Conservation (phyloP, 2,329 filamentous ascomycete genomes). For the Curvularia lunata region DNA sequence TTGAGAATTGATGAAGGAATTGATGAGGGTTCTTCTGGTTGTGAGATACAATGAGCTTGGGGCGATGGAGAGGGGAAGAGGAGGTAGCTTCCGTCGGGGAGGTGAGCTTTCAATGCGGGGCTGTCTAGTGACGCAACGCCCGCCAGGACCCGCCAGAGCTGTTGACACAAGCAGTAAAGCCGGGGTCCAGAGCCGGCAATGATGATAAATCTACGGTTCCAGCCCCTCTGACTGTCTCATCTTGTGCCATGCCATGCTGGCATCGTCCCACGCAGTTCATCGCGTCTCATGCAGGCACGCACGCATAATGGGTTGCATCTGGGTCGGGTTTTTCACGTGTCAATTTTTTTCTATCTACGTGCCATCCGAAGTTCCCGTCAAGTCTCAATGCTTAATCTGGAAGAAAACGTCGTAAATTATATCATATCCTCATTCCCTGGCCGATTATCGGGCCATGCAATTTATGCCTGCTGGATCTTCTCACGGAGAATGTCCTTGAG, state of each 20-base stretch:
- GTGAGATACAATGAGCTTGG: slow-evolving; percentile 2
- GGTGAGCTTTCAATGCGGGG: slow-evolving; percentile 44
- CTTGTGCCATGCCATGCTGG: not conserved
- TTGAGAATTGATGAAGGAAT: slow-evolving; percentile 19
- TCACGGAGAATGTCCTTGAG: slow-evolving; percentile 89
- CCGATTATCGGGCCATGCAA: slow-evolving; percentile 33
- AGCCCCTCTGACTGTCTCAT: slow-evolving; percentile 15
- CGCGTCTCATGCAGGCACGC: slow-evolving; percentile 6
- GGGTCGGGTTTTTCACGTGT: slow-evolving; percentile 29
- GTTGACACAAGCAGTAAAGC: slow-evolving; percentile 14
- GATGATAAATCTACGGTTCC: slow-evolving; percentile 39
- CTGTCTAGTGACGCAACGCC: slow-evolving; percentile 42
- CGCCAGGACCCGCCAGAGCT: slow-evolving; percentile 27
- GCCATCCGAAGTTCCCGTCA: slow-evolving; percentile 7
- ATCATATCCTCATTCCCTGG: slow-evolving; percentile 32
- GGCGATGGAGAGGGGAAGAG: slow-evolving; percentile 9
- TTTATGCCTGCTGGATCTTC: slow-evolving; percentile 68
- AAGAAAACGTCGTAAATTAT: slow-evolving; percentile 20
- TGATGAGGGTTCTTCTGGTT: slow-evolving; percentile 15
- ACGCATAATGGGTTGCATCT: slow-evolving; percentile 2
- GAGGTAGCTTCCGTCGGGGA: slow-evolving; percentile 6
- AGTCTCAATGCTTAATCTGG: slow-evolving; percentile 11
- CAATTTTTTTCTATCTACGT: slow-evolving; percentile 29
- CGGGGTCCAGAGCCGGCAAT: slow-evolving; percentile 33
- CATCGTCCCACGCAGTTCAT: slow-evolving; percentile 2